Conservation (phyloP, 148 eudicot genomes). For the Oxyria digyna region DNA sequence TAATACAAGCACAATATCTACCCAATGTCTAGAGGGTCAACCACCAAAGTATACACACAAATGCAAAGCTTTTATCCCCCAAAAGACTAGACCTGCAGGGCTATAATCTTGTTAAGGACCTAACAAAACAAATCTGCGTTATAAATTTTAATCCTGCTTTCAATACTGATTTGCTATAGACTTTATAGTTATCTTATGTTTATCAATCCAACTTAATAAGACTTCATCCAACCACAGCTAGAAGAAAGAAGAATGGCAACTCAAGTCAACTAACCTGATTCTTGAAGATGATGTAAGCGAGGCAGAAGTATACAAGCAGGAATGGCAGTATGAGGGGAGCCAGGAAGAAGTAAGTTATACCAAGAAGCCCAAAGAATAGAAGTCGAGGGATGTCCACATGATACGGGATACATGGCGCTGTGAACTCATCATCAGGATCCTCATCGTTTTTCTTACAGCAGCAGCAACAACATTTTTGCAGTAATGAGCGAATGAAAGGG, state of each 20-base stretch:
- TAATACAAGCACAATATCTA: too few relatives aligned
- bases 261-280: conserved; percentile 53
- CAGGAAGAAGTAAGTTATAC: conserved; percentile 76
- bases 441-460: conserved; percentile 14
- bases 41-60: too few relatives aligned
- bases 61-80: too few relatives aligned
- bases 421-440: conserved; percentile 26
- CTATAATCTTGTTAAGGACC: too few relatives aligned
- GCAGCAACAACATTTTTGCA: conserved; percentile 30
- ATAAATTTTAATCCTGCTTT: too few relatives aligned
- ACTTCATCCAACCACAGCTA: background rate
- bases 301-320: conserved; percentile 59
- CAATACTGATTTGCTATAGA: too few relatives aligned
- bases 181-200: too few relatives aligned
- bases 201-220: background rate
- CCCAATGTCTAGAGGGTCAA: too few relatives aligned
- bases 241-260: background rate
- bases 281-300: conserved; percentile 68
- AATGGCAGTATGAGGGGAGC: conserved; percentile 84
- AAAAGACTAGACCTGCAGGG: too few relatives aligned
- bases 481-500: conserved; percentile 27
- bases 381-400: conserved; percentile 65
- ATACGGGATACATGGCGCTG: conserved; percentile 53
- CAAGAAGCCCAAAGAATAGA: conserved; percentile 69
- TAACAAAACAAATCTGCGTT: too few relatives aligned